These are phyloP conservation scores for Lactifluus pinguis DNA, from an alignment of 768 basidiomycete genomes.

Conservation along the genomic window DNA sequence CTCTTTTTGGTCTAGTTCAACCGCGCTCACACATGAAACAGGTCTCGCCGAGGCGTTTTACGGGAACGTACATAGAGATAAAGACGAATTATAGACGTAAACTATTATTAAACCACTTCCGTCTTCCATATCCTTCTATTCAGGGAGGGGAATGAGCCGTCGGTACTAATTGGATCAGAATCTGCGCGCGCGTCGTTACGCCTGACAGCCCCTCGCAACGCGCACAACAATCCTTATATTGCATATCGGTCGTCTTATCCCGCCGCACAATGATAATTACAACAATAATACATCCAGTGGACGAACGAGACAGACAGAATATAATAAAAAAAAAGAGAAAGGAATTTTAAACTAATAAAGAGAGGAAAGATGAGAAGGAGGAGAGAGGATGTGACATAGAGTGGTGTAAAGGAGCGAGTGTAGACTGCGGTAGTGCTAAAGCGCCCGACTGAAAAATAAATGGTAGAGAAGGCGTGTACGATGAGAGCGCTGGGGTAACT, in stretches of 20 bases:
- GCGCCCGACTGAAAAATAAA: background rate
- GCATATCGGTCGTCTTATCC: conserved; percentile 12
- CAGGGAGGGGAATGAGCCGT: background rate
- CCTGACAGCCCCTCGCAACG: background rate
- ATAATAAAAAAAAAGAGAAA: background rate
- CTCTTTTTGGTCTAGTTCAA: background rate
- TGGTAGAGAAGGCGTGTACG: conserved; percentile 1
- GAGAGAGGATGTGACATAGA: background rate
- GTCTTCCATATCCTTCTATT: conserved; percentile 1
- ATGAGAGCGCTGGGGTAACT: conserved; percentile 18
- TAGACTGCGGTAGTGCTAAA: background rate
- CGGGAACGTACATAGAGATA: conserved; percentile 17
- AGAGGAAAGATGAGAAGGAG: background rate
- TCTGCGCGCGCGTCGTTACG: too few relatives aligned
- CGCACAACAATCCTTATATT: conserved; percentile 16
- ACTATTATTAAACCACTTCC: background rate
- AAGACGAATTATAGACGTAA: conserved; percentile 17
- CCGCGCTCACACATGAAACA: background rate
- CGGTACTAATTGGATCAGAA: background rate
- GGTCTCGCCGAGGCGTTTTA: conserved; percentile 20
- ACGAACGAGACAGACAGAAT: conserved; percentile 12
- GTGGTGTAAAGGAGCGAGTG: conserved; percentile 1
- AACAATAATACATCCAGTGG: conserved; percentile 21
- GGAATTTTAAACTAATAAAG: conserved; percentile 12
- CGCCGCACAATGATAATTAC: conserved; percentile 17